Percentiles rank a stretch among this genome's conserved stretches.
These are phyloP conservation scores for Trichoderma koningiopsis DNA, from an alignment of 2,329 filamentous ascomycete species.

Conservation along the genomic window DNA sequence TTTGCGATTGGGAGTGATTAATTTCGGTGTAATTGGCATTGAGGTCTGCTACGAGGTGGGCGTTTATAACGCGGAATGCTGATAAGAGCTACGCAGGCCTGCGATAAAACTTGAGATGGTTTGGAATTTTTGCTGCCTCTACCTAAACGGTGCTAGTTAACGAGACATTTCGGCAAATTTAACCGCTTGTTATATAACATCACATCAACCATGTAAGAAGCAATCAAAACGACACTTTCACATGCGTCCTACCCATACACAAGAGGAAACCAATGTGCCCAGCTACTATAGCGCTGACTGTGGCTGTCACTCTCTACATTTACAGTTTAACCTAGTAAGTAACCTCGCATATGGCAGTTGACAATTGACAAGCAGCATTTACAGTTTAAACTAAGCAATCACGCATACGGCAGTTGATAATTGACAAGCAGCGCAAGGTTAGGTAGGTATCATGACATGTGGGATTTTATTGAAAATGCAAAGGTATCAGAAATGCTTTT, in stretches of 20 bases:
- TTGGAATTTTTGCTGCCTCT: not conserved
- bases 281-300: too few relatives aligned
- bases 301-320: not conserved
- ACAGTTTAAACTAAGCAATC: not conserved
- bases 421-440: too few relatives aligned
- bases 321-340: not conserved
- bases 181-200: not conserved
- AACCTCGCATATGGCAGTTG: not conserved
- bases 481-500: constrained; percentile 24
- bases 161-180: not conserved
- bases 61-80: not conserved
- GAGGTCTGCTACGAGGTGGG: too few relatives aligned
- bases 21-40: not conserved
- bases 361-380: not conserved
- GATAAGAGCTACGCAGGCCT: not conserved
- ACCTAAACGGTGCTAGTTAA: not conserved
- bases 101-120: too few relatives aligned
- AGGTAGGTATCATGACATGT: constrained; percentile 4
- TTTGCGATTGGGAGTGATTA: not conserved
- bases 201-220: too few relatives aligned
- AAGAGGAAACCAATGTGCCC: not conserved
- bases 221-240: not conserved
- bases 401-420: not conserved
- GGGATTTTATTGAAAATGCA: constrained; percentile 19
- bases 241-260: not conserved